Evolutionary conservation across 768 basidiomycete species (phyloP).

Genomic region (Naganishia vaughanmartiniae): DNA sequence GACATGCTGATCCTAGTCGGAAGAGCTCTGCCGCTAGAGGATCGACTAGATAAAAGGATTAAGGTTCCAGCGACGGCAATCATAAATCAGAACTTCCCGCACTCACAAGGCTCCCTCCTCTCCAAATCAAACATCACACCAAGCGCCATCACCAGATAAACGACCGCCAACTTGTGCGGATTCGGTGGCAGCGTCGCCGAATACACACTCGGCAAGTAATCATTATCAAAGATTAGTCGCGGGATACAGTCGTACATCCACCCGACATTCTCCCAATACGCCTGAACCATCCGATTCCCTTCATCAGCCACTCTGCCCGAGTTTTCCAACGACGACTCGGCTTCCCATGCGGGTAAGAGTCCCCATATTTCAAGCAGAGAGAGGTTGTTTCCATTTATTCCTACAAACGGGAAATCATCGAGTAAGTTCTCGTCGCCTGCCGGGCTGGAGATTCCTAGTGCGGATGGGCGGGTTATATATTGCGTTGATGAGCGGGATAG

Average conservation of each 20-base stretch:
- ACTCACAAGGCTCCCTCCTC: slow-evolving; percentile 46
- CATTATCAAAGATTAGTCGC: slow-evolving; percentile 43
- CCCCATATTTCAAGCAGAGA: slow-evolving; percentile 38
- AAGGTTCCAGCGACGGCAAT: neutral
- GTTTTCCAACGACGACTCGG: slow-evolving; percentile 26
- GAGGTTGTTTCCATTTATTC: slow-evolving; percentile 19
- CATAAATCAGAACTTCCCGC: neutral
- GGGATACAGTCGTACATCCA: slow-evolving; percentile 41
- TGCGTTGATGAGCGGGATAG: neutral
- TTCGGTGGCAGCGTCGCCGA: slow-evolving; percentile 36
- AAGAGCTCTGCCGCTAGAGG: slow-evolving; percentile 43
- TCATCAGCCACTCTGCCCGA: slow-evolving; percentile 11
- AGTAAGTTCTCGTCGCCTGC: slow-evolving; percentile 14
- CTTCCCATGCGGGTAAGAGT: slow-evolving; percentile 47
- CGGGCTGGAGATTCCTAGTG: slow-evolving; percentile 3
- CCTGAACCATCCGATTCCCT: slow-evolving; percentile 32
- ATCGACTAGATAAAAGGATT: slow-evolving; percentile 35
- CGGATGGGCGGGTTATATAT: slow-evolving; percentile 6
- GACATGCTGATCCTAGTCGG: slow-evolving; percentile 43
- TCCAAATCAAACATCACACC: slow-evolving; percentile 48
- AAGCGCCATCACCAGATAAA: slow-evolving; percentile 49
- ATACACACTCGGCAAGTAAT: slow-evolving; percentile 45
- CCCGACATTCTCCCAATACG: slow-evolving; percentile 51
- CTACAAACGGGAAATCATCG: slow-evolving; percentile 32
- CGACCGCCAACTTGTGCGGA: slow-evolving; percentile 50